Evolutionary conservation across 148 eudicot genomes (phyloP).

Genomic region (Fagopyrum esculentum): DNA sequence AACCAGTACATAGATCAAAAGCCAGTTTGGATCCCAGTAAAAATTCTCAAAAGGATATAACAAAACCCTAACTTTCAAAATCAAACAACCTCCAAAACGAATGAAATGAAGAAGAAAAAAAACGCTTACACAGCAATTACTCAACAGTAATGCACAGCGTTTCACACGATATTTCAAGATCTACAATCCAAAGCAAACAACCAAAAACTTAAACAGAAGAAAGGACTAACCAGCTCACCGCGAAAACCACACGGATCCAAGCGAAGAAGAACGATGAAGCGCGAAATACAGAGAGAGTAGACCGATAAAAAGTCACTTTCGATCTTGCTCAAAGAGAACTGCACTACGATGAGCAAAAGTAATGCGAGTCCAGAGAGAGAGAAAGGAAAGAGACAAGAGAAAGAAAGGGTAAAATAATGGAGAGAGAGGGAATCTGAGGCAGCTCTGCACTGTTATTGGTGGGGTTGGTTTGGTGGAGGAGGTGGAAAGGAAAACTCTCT

Average conservation of each 20-base stretch:
- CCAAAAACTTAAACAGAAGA: not conserved
- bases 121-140: not conserved
- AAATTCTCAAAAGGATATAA: not conserved
- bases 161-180: not conserved
- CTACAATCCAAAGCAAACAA: not conserved
- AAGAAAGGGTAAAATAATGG: not conserved
- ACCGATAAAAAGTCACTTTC: not conserved
- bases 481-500: not conserved
- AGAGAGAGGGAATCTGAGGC: constrained; percentile 5
- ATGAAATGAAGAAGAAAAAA: not conserved
- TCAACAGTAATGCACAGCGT: not conserved
- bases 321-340: not conserved
- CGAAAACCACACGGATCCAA: not conserved
- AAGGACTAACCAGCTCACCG: not conserved
- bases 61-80: not conserved
- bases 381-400: not conserved
- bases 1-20: not conserved
- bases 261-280: not conserved
- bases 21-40: not conserved
- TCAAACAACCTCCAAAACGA: not conserved
- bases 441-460: not conserved
- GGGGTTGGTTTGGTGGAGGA: constrained; percentile 1
- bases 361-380: not conserved
- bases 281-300: not conserved
- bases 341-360: not conserved